phyloP scores from a whole-genome alignment of 768 basidiomycete genomes.

The Xerocomus brunneocitrinus region DNA sequence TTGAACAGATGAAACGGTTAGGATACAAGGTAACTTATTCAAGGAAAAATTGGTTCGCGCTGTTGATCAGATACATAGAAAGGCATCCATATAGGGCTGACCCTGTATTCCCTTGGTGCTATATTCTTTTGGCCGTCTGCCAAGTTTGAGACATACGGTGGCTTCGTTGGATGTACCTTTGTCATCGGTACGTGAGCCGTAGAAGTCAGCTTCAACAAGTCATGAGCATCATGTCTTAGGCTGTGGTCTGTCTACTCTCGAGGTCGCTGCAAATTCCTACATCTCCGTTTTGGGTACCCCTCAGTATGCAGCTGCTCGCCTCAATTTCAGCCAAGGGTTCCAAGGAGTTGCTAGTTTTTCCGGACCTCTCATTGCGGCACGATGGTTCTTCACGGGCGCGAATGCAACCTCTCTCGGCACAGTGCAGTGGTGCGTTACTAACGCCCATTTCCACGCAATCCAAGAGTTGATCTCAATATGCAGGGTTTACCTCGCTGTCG shows the following conservation, averaged over 20 bases:
- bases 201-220: not conserved
- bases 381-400: constrained; percentile 66
- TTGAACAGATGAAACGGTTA: constrained; percentile 49
- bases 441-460: not conserved
- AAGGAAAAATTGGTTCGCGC: not conserved
- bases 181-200: constrained; percentile 46
- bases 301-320: constrained; percentile 66
- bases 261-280: constrained; percentile 80
- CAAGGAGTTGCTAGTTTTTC: constrained; percentile 72
- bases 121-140: constrained; percentile 80
- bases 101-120: constrained; percentile 59
- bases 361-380: constrained; percentile 69
- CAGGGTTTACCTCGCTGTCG: constrained; percentile 64
- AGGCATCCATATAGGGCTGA: constrained; percentile 60
- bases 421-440: constrained; percentile 51
- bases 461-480: constrained; percentile 1
- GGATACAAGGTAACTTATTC: constrained; percentile 57
- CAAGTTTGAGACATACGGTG: constrained; percentile 60
- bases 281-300: constrained; percentile 64
- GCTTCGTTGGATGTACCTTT: constrained; percentile 72
- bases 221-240: constrained; percentile 29
- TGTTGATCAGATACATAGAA: constrained; percentile 29
- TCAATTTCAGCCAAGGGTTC: constrained; percentile 79
- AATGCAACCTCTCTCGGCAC: constrained; percentile 60
- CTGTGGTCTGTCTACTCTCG: constrained; percentile 62